These are phyloP conservation scores for Cutaneotrichosporon arboriforme DNA, from an alignment of 1,284 basidiomycete genomes.

Conservation along the genomic window DNA sequence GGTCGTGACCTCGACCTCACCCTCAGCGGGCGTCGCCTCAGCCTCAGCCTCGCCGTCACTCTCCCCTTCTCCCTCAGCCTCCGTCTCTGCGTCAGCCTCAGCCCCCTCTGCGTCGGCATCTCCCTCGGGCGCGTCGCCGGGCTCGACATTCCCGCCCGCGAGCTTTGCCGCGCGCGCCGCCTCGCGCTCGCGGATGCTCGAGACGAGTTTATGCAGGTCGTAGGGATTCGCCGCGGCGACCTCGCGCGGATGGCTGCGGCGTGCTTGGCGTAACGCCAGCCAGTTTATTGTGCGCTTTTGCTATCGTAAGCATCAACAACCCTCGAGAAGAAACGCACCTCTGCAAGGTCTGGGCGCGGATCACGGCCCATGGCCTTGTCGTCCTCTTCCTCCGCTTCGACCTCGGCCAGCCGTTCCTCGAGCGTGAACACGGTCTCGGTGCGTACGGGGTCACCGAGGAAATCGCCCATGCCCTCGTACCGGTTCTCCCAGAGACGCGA, in stretches of 20 bases:
- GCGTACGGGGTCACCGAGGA: constrained; percentile 20
- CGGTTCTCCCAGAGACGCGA: constrained; percentile 31
- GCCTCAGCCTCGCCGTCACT: constrained; percentile 7
- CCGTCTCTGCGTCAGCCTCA: constrained; percentile 7
- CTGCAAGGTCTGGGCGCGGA: constrained; percentile 20
- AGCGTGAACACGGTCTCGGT: constrained; percentile 18
- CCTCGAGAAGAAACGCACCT: constrained; percentile 16
- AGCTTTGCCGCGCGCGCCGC: background rate
- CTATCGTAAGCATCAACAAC: constrained; percentile 5
- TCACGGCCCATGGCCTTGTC: constrained; percentile 37
- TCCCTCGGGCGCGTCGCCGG: background rate
- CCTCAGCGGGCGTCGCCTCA: constrained; percentile 4
- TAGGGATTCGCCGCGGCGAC: constrained; percentile 23
- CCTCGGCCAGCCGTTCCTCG: constrained; percentile 25
- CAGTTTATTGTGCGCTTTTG: constrained; percentile 33
- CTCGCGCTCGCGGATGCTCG: constrained; percentile 14
- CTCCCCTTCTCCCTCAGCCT: constrained; percentile 4
- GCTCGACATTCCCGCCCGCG: background rate
- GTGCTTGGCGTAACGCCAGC: constrained; percentile 34
- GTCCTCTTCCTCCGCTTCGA: constrained; percentile 38
- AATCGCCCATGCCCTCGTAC: constrained; percentile 32
- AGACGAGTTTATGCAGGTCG: constrained; percentile 28
- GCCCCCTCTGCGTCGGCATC: constrained; percentile 2
- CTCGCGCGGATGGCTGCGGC: constrained; percentile 26
- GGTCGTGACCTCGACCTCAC: background rate